Base-by-base conservation (phyloP, 2,329 filamentous ascomycete genomes). In the Paracamarosporium sp. region DNA sequence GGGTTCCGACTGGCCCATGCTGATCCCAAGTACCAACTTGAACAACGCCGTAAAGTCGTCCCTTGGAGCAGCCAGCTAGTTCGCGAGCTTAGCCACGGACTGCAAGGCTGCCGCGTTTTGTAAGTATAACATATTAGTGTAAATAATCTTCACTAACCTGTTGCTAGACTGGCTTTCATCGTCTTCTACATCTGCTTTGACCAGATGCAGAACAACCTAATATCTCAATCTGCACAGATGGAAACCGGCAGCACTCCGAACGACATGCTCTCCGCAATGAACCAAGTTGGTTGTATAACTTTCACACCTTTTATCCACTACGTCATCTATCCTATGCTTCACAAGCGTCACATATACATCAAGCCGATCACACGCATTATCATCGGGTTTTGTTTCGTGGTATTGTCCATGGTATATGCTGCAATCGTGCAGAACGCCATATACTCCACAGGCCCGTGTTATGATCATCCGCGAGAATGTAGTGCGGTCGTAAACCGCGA, bases 171-270 rank as follows among this genome's bases (percentile, higher is more conserved):
- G 28, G 73, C 67, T 7, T 76, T 76, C 51, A 55, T 73, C 9
- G 51, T 73, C 7, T 77, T 75, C 57, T 76, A 73, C 55, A 60
- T 76, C 20, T 76, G 71, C 60, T 76, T 72, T 36, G 76, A 77
- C 50, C 76, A 78, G 50, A 77, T 76, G 72, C 69, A 71, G 55
- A 76, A 75, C 59, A 77, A 78, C 40, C 55, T 77, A 4, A 70
- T 77, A 9, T 76, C 75, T 4, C 75, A 76, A 60, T 71, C 74
- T 4, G 69, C 67, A 3, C 64, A 73, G 46, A 77, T 78, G 75
- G 55, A 71, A n/a, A 68, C 66, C 1, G 53, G 66, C 11, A 62
- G 56, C 22, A 64, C 71, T 5, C 74, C 75, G 1, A 78, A 78
- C 59, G 76, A 78, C 40, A 54, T 76, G n/a, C 50, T 78, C 0